Conservation (phyloP, 2,329 filamentous ascomycete genomes). For the Alternaria tenuissima region DNA sequence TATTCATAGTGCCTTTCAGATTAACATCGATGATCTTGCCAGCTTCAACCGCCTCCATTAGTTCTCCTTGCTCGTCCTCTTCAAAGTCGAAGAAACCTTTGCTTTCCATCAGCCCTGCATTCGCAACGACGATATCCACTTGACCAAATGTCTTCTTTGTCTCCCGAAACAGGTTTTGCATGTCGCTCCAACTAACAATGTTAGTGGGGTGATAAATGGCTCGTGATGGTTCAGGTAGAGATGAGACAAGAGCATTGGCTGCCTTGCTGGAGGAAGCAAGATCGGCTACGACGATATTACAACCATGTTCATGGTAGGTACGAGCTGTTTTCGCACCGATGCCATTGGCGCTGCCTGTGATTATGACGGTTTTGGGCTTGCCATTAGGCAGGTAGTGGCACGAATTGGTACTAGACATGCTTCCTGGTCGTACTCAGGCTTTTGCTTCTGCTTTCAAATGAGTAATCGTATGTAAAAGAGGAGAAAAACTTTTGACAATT, state of each 20-base stretch:
- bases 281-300: slow-evolving; percentile 53
- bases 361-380: slow-evolving; percentile 49
- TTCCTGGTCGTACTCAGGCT: not conserved
- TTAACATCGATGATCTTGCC: slow-evolving; percentile 52
- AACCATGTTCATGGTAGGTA: slow-evolving; percentile 48
- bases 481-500: not conserved
- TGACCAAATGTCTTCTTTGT: slow-evolving; percentile 46
- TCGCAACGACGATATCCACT: slow-evolving; percentile 54
- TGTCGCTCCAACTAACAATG: slow-evolving; percentile 50
- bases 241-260: slow-evolving; percentile 41
- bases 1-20: slow-evolving; percentile 57
- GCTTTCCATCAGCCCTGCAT: slow-evolving; percentile 55
- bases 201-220: slow-evolving; percentile 51
- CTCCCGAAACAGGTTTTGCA: slow-evolving; percentile 46
- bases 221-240: slow-evolving; percentile 34
- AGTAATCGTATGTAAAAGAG: not conserved
- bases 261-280: slow-evolving; percentile 32
- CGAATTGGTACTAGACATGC: not conserved
- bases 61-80: slow-evolving; percentile 39
- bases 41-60: slow-evolving; percentile 37
- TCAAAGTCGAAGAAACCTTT: slow-evolving; percentile 44
- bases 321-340: slow-evolving; percentile 54
- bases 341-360: slow-evolving; percentile 54
- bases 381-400: slow-evolving; percentile 21
- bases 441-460: not conserved